Percentiles rank a stretch among this genome's conserved stretches.
Evolutionary conservation across 139 green algal species (phyloP).

Genomic region (Micromonas pusilla): DNA sequence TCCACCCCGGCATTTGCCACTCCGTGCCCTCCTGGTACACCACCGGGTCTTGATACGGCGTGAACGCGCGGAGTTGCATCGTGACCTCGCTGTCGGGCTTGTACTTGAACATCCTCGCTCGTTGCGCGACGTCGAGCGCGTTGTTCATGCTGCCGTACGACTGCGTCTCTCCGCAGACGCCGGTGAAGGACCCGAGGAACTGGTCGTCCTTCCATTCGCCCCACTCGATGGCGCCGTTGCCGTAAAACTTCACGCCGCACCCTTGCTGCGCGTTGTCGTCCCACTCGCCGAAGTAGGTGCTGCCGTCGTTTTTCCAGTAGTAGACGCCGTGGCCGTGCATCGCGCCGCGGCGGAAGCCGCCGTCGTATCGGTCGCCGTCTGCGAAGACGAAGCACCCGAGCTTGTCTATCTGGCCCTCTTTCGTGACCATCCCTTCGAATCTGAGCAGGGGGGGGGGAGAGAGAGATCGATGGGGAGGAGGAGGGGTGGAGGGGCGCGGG

Average conservation of each 20-base stretch:
- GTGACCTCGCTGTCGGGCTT: conserved; percentile 3
- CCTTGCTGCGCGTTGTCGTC: not conserved
- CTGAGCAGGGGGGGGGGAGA: not conserved
- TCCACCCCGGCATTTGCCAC: conserved; percentile 17
- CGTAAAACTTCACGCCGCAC: conserved; percentile 11
- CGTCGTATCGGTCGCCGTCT: conserved; percentile 17
- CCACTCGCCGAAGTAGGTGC: conserved; percentile 11
- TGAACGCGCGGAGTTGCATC: not conserved
- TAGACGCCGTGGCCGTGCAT: conserved; percentile 14
- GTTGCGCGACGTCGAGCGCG: not conserved
- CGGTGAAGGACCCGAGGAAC: conserved; percentile 14
- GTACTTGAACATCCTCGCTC: conserved; percentile 12
- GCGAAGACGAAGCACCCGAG: not conserved
- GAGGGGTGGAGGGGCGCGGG: not conserved
- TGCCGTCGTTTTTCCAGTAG: not conserved
- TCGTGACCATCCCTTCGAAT: conserved; percentile 7
- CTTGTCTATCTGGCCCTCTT: conserved; percentile 10
- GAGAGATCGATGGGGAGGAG: not conserved
- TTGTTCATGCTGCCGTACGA: not conserved
- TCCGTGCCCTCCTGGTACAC: conserved; percentile 22
- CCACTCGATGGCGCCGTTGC: not conserved
- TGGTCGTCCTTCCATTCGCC: conserved; percentile 25
- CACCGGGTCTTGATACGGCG: not conserved
- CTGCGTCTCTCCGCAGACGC: not conserved
- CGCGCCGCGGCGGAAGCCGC: not conserved